Conservation (phyloP, 202 grass and related monocot genomes). For the Carex arenaria region DNA sequence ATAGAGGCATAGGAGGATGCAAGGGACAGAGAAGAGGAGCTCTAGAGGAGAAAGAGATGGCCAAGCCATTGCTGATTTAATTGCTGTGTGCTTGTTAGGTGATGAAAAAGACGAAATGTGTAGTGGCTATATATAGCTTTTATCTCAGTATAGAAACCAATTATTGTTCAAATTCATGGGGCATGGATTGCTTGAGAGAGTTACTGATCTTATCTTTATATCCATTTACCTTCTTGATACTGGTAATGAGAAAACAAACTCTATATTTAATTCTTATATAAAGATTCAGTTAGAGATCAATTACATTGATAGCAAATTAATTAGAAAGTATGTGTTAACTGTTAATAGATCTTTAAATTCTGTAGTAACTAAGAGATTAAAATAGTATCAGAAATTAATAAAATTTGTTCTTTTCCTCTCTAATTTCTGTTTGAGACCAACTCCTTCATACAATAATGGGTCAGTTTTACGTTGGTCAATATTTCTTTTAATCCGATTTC, state of each 20-base stretch:
- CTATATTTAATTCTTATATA: background rate
- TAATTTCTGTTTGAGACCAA: too few relatives aligned
- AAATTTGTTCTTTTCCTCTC: too few relatives aligned
- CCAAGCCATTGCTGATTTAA: background rate
- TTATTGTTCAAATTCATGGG: background rate
- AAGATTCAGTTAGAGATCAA: too few relatives aligned
- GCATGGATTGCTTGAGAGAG: background rate
- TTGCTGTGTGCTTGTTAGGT: background rate
- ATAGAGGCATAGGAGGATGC: slow-evolving; percentile 35
- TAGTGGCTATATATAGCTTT: background rate
- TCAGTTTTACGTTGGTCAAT: background rate
- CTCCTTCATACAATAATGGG: too few relatives aligned
- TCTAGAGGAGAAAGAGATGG: slow-evolving; percentile 11
- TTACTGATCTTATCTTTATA: background rate
- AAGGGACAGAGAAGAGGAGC: slow-evolving; percentile 35
- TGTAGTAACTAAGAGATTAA: too few relatives aligned
- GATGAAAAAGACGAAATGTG: too few relatives aligned
- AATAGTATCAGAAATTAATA: too few relatives aligned
- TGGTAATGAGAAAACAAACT: background rate
- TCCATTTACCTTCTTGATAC: background rate
- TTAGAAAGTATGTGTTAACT: too few relatives aligned
- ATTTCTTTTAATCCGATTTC: background rate
- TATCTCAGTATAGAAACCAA: background rate
- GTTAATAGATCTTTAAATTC: too few relatives aligned
- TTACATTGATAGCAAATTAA: too few relatives aligned